Base-by-base conservation (phyloP, 1,284 basidiomycete species). In the Schizophyllum amplum region DNA sequence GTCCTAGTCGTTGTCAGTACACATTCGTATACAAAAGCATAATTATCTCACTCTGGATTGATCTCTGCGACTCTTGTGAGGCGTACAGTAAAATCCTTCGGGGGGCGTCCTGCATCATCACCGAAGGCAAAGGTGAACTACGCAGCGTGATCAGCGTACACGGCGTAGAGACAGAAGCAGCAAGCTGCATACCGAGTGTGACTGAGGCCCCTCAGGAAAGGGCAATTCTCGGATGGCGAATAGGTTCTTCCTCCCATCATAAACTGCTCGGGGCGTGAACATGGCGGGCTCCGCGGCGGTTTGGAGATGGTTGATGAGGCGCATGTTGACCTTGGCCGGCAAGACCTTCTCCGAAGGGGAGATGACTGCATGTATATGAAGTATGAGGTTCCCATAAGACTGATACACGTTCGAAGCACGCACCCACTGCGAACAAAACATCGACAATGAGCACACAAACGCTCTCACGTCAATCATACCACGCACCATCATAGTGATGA, bases 241-340 rank as follows among this genome's bases (percentile, higher is more conserved):
- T 60, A 91, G 67, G 60, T 90, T 92, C 68, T 90, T 91, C 20
- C 87, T 73, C 0, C 89, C 88, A 59, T 92, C 88, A 59, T 90
- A 90, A 1, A 80, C 87, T 9, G 78, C 79, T 2, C 71, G 75
- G 2, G 81, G 81, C 2, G 75, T 81, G 64, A 84, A 84, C 5
- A 87, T 71, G 13, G 78, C 68, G 0, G 83, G 82, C 0, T 81
- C 80, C 5, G 78, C 72, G 0, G 69, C 64, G 13, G 71, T 74
- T 65, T 90, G 88, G 4, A 90, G 67, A 9, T 72, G 72, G 5
- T 76, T 74, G 51, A 90, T 82, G 4, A 90, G 69, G 20, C 84
- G 80, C 75, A 89, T 76, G 60, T 88, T 90, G 4, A 87, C 67
- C 17, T 79, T 72, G 0, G 78, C 79, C 0, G 87, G 87, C 1